These are phyloP conservation scores for Neofusicoccum umdonicola DNA, from an alignment of 2,329 filamentous ascomycete species.

Conservation along the genomic window DNA sequence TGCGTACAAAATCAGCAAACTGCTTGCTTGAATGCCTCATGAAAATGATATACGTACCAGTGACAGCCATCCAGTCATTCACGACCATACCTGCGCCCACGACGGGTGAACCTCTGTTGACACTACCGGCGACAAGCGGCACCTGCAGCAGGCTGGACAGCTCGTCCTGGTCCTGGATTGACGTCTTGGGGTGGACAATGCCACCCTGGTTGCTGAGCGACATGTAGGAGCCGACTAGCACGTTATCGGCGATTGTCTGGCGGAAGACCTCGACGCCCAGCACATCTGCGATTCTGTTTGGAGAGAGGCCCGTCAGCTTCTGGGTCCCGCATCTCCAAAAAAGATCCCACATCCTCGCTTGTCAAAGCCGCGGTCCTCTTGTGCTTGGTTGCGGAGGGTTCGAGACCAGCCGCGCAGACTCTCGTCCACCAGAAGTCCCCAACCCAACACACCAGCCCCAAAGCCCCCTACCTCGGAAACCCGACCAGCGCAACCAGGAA, in stretches of 20 bases:
- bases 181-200: slow-evolving; percentile 95
- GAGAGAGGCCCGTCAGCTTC: not conserved
- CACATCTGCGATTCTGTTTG: slow-evolving; percentile 73
- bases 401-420: not conserved
- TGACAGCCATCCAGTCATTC: slow-evolving; percentile 96
- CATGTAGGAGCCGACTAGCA: slow-evolving; percentile 96
- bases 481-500: not conserved
- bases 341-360: not conserved
- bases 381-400: too few species aligned
- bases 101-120: slow-evolving; percentile 89
- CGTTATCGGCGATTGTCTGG: slow-evolving; percentile 95
- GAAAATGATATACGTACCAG: slow-evolving; percentile 38
- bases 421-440: not conserved
- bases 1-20: not conserved
- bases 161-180: slow-evolving; percentile 97
- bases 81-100: slow-evolving; percentile 97
- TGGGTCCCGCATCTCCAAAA: not conserved
- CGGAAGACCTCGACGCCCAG: slow-evolving; percentile 85
- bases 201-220: slow-evolving; percentile 92
- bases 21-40: not conserved
- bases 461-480: too few species aligned
- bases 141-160: slow-evolving; percentile 90
- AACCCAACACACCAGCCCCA: not conserved
- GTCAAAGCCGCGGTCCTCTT: too few species aligned
- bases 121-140: slow-evolving; percentile 86